phyloP scores from a whole-genome alignment of 768 basidiomycete genomes.

The Tephrocybe sp. region DNA sequence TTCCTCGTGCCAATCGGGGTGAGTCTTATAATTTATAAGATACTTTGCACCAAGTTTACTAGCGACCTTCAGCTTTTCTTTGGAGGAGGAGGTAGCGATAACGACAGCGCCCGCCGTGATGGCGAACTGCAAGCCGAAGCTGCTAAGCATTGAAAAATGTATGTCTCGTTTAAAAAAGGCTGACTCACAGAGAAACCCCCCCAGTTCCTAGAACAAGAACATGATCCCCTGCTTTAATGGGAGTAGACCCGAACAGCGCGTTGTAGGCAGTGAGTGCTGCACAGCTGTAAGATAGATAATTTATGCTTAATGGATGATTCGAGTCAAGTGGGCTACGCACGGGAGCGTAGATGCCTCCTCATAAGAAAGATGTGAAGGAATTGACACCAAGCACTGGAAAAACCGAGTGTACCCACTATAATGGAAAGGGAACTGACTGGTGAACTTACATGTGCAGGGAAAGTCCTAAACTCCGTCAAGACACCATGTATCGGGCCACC shows the following conservation, averaged over 20 bases:
- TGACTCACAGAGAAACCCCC: constrained; percentile 48
- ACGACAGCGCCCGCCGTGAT: constrained; percentile 61
- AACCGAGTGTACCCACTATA: too few relatives aligned
- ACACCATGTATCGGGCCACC: constrained; percentile 52
- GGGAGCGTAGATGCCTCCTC: constrained; percentile 66
- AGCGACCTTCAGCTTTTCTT: constrained; percentile 55
- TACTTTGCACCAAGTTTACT: constrained; percentile 49
- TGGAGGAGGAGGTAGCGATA: constrained; percentile 66
- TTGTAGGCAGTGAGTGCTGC: constrained; percentile 67
- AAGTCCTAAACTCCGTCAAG: constrained; percentile 49
- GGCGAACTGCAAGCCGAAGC: constrained; percentile 60
- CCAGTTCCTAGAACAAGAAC: constrained; percentile 58
- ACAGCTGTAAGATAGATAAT: constrained; percentile 30
- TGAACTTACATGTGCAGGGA: constrained; percentile 38
- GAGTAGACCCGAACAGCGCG: constrained; percentile 44
- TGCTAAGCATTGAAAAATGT: constrained; percentile 11
- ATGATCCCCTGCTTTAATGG: constrained; percentile 57
- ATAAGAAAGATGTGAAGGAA: constrained; percentile 57
- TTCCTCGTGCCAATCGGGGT: constrained; percentile 57
- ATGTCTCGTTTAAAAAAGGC: neutral
- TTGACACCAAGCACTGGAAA: constrained; percentile 42
- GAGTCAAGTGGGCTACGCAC: constrained; percentile 24
- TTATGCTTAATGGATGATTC: neutral
- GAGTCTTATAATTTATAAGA: constrained; percentile 60
- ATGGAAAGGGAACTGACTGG: neutral